Conservation (phyloP, 176 grass and related monocot genomes). For the Chrysopogon serrulatus region DNA sequence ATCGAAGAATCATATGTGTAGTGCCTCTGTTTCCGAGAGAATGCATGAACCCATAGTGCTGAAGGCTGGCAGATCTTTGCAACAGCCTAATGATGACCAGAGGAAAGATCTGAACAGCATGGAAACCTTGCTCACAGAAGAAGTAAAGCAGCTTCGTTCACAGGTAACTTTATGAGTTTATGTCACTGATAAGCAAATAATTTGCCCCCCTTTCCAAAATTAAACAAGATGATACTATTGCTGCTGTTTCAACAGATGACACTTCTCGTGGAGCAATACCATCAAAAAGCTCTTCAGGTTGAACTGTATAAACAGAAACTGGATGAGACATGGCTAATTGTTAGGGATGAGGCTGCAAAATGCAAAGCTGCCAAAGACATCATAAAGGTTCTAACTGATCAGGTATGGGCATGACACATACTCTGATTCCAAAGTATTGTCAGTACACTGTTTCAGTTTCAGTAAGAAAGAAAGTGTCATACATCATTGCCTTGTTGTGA, state of each 20-base stretch:
- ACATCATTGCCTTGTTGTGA: neutral
- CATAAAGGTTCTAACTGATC: constrained; percentile 72
- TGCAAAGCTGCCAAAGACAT: constrained; percentile 76
- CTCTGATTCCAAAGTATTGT: neutral
- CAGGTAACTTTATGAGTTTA: constrained; percentile 44
- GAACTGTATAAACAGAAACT: constrained; percentile 75
- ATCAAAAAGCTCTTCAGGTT: constrained; percentile 53
- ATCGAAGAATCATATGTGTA: constrained; percentile 19
- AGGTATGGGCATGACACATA: constrained; percentile 40
- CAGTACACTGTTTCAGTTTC: neutral
- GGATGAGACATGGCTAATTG: constrained; percentile 76
- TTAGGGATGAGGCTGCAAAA: constrained; percentile 86
- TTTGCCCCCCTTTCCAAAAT: neutral
- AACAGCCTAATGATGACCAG: constrained; percentile 24
- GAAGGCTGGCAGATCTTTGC: constrained; percentile 17
- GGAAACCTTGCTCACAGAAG: constrained; percentile 57
- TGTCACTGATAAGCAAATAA: neutral
- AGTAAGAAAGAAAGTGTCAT: neutral
- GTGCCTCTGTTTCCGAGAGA: constrained; percentile 33
- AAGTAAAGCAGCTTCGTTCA: constrained; percentile 63
- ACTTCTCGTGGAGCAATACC: constrained; percentile 56
- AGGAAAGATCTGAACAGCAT: constrained; percentile 42
- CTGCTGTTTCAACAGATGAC: constrained; percentile 43
- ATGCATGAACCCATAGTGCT: constrained; percentile 20
- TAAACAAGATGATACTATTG: neutral